These are phyloP conservation scores for Phytopythium helicoides DNA, from an alignment of 352 stramenopile genomes.

Conservation along the genomic window DNA sequence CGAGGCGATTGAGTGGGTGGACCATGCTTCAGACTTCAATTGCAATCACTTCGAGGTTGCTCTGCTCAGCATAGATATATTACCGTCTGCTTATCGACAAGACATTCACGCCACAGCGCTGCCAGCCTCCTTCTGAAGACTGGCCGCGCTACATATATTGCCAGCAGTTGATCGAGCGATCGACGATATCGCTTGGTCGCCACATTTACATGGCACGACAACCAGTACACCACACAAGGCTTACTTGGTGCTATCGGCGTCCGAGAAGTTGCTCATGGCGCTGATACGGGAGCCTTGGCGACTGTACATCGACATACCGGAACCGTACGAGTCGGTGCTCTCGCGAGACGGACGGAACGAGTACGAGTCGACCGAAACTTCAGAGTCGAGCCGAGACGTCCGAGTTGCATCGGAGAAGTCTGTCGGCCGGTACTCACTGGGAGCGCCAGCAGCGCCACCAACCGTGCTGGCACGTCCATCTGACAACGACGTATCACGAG, in stretches of 20 bases:
- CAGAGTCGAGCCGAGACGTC: slow-evolving; percentile 46
- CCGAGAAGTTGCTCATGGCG: slow-evolving; percentile 45
- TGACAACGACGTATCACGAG: slow-evolving; percentile 19
- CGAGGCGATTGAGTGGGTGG: no score
- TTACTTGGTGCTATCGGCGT: slow-evolving; percentile 23
- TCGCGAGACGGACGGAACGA: slow-evolving; percentile 45
- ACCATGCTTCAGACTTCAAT: no score
- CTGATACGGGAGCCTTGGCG: slow-evolving; percentile 64
- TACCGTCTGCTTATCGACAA: no score
- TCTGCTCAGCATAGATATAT: no score
- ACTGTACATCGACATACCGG: slow-evolving; percentile 56
- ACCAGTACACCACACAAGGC: not conserved
- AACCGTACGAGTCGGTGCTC: slow-evolving; percentile 71
- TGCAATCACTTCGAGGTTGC: no score
- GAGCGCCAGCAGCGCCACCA: not conserved
- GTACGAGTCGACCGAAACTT: slow-evolving; percentile 75
- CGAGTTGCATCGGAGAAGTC: slow-evolving; percentile 44
- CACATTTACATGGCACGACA: not conserved
- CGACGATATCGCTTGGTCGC: not conserved
- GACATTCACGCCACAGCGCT: no score
- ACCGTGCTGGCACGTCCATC: slow-evolving; percentile 18
- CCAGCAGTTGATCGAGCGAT: no score
- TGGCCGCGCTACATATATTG: no score
- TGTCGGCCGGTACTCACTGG: slow-evolving; percentile 9
- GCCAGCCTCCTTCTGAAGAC: no score